Percentiles rank a stretch among this genome's conserved stretches.
Evolutionary conservation across 1,139 yeast species (phyloP).

Genomic region (Kodamaea derodonti): DNA sequence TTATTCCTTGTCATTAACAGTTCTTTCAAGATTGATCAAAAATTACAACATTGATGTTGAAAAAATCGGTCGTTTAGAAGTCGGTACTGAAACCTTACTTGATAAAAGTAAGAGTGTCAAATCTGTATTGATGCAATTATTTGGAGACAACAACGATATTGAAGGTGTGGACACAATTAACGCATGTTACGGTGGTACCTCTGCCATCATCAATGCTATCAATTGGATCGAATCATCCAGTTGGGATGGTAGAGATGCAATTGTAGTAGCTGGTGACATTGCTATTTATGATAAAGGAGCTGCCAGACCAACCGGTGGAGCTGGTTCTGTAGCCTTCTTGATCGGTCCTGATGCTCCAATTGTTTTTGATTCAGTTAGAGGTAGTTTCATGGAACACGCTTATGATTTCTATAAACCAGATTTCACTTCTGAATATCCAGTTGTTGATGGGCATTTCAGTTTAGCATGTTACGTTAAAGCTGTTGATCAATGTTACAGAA

Average conservation of each 20-base stretch:
- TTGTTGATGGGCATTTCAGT: slow-evolving; percentile 96
- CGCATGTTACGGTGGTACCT: slow-evolving; percentile 99
- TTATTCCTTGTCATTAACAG: slow-evolving; percentile 88
- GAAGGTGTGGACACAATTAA: slow-evolving; percentile 97
- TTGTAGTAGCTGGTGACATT: slow-evolving; percentile 96
- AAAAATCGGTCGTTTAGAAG: slow-evolving; percentile 91
- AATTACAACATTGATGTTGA: slow-evolving; percentile 80
- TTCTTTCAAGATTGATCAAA: slow-evolving; percentile 65
- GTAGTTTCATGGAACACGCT: slow-evolving; percentile 92
- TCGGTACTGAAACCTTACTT: slow-evolving; percentile 95
- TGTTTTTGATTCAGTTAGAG: slow-evolving; percentile 84
- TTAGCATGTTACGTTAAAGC: slow-evolving; percentile 93
- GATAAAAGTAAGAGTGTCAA: slow-evolving; percentile 98
- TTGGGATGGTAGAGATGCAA: slow-evolving; percentile 99
- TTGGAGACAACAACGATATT: slow-evolving; percentile 82
- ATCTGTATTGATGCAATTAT: slow-evolving; percentile 91
- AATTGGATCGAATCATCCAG: slow-evolving; percentile 96
- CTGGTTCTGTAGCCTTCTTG: slow-evolving; percentile 91
- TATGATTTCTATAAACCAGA: slow-evolving; percentile 98
- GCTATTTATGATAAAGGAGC: slow-evolving; percentile 97
- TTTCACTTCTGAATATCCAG: slow-evolving; percentile 93
- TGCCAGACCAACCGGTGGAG: slow-evolving; percentile 99
- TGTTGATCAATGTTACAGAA: slow-evolving; percentile 77
- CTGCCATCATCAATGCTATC: slow-evolving; percentile 87
- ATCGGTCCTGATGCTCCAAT: slow-evolving; percentile 98